phyloP scores from a whole-genome alignment of 176 grass and related monocot species.

The Musa beccarii region DNA sequence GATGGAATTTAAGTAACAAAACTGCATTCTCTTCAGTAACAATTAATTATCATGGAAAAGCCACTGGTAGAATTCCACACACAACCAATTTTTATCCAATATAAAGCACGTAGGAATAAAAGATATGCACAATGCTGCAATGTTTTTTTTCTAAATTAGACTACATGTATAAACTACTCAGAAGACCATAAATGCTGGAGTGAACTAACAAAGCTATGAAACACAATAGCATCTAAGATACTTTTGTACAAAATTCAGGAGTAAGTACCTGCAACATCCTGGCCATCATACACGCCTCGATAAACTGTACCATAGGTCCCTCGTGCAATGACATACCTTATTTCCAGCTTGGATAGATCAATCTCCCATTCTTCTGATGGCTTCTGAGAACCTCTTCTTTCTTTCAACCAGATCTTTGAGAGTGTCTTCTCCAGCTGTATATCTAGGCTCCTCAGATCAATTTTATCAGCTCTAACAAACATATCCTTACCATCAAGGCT shows the following conservation, averaged over 20 bases:
- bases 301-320: constrained; percentile 86
- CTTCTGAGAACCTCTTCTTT: constrained; percentile 26
- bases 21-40: background rate
- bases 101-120: too few species aligned
- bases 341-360: constrained; percentile 64
- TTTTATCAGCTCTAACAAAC: constrained; percentile 55
- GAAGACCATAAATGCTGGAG: background rate
- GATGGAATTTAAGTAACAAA: background rate
- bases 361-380: constrained; percentile 71
- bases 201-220: background rate
- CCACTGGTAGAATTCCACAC: too few species aligned
- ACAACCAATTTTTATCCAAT: too few species aligned
- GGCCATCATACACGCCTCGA: constrained; percentile 63
- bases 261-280: constrained; percentile 61
- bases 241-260: background rate
- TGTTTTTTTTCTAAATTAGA: too few species aligned
- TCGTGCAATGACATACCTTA: constrained; percentile 50
- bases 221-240: background rate
- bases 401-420: constrained; percentile 62
- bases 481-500: constrained; percentile 32
- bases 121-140: too few species aligned
- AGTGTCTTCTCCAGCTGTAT: constrained; percentile 69
- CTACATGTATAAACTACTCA: too few species aligned
- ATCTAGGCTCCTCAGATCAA: constrained; percentile 66
- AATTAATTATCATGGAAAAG: background rate